Base-by-base conservation (phyloP, 192 early-diverging fungal species). In the Coemansia sp. region DNA sequence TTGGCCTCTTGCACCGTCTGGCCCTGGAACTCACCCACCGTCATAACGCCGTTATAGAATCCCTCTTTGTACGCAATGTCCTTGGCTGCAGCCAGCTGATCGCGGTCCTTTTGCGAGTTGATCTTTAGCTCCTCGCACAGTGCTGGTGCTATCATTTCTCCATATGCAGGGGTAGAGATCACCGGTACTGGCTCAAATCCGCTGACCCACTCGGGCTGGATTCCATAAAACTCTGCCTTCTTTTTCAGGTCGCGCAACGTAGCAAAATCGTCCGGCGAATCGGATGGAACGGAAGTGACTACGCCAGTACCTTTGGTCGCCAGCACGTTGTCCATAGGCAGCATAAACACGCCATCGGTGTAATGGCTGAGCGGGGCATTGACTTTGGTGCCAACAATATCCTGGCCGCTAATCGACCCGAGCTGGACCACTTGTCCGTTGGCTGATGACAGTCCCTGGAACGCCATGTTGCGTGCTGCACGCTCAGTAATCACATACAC, bases 261-360 rank as follows among this genome's bases (percentile, higher is more conserved):
- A 25, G 92, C 88, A 79, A 80, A 97, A 82, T 99, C 97, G 73
- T 97, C 95, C 11, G 97, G 97, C 34, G 97, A 97, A 63, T 99
- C 97, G 0, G 96, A 98, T 28, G 97, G 97, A 26, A 99, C 97
- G 6, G 97, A 99, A 0, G 96, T 98, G 34, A 98, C 96, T 23
- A 99, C 94, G 56, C 97, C 97, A 1, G 97, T 99, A 64, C 97
- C 97, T 85, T 95, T 98, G 52, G 89, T 93, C 36, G 90, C 86
- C 48, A 96, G 80, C 20, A 99, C 95, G 48, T 90, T 93, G 23
- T 98, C 97, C 95, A 98, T 96, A 23, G 97, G 97, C 56, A 99
- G 85, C 53, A 95, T 92, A 65, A 93, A 99, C 18, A 99, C 90
- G 26, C 82, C 83, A 20, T 83, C 71, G 57, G 82, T 65, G 72